phyloP scores from a whole-genome alignment of 2,329 filamentous ascomycete genomes.

The Xylaria polymorpha region DNA sequence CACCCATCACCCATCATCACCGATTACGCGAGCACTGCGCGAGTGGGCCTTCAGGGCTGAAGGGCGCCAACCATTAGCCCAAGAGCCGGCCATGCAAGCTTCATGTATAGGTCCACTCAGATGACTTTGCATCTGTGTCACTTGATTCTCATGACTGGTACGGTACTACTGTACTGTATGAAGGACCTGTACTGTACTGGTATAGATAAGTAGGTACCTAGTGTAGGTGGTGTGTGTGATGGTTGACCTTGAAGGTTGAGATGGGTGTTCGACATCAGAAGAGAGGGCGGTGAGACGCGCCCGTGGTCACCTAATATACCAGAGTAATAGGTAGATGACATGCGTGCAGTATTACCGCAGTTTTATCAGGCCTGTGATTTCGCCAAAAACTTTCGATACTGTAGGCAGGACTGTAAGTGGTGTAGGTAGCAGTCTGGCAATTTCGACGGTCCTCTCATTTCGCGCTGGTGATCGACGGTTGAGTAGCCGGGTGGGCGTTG shows the following conservation, averaged over 20 bases:
- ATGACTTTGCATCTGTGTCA: slow-evolving; percentile 25
- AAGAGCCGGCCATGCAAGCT: slow-evolving; percentile 9
- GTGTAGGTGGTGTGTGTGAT: background rate
- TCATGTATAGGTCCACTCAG: slow-evolving; percentile 18
- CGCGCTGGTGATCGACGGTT: slow-evolving; percentile 40
- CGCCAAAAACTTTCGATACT: slow-evolving; percentile 17
- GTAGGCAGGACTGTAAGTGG: too few relatives aligned
- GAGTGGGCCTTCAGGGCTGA: slow-evolving; percentile 34
- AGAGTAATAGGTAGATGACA: slow-evolving; percentile 4
- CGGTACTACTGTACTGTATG: too few relatives aligned
- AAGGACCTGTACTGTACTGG: too few relatives aligned
- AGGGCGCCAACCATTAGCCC: slow-evolving; percentile 18
- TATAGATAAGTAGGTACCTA: too few relatives aligned
- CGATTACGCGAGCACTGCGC: too few relatives aligned
- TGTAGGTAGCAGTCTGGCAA: slow-evolving; percentile 33
- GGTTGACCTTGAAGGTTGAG: background rate
- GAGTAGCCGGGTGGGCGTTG: slow-evolving; percentile 32
- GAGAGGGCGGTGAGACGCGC: slow-evolving; percentile 17
- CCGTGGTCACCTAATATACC: slow-evolving; percentile 1
- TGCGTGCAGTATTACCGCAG: slow-evolving; percentile 14
- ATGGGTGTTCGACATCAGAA: background rate
- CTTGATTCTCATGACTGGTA: slow-evolving; percentile 14
- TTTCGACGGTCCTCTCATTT: slow-evolving; percentile 42
- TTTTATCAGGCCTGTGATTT: slow-evolving; percentile 28
- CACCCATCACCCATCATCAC: background rate